Percentiles rank a stretch among this genome's conserved stretches.
phyloP scores from a whole-genome alignment of 257 asterid species.

The Petunia axillaris region DNA sequence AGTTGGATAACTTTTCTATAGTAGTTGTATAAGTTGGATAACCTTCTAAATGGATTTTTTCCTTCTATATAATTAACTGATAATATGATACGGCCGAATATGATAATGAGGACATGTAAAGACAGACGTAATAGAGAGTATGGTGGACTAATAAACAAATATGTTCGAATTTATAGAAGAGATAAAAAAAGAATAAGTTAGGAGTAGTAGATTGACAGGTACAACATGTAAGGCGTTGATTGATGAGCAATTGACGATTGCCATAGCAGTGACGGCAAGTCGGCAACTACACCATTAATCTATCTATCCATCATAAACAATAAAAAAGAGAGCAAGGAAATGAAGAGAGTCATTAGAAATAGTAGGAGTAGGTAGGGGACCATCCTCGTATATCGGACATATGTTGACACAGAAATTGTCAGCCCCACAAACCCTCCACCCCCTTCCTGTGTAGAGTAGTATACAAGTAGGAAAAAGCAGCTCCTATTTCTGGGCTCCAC shows the following conservation, averaged over 20 bases:
- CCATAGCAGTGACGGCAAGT: conserved; percentile 42
- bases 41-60: no score
- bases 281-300: conserved; percentile 31
- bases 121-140: no score
- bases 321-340: not conserved
- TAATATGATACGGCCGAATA: no score
- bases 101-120: no score
- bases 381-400: conserved; percentile 15
- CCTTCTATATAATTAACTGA: no score
- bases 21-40: no score
- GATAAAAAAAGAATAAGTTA: not conserved
- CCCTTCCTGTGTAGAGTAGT: not conserved
- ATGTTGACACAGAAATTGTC: not conserved
- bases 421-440: not conserved
- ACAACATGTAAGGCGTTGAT: conserved; percentile 5
- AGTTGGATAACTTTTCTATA: no score
- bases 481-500: not conserved
- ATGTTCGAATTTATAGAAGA: no score
- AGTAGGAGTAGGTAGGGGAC: conserved; percentile 30
- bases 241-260: conserved; percentile 30
- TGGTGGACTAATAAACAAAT: no score
- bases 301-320: not conserved
- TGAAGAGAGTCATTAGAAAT: no score
- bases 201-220: not conserved
- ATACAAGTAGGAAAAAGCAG: not conserved